Base-by-base conservation (phyloP, 75 land plant genomes). In the Ceratopteris richardii region DNA sequence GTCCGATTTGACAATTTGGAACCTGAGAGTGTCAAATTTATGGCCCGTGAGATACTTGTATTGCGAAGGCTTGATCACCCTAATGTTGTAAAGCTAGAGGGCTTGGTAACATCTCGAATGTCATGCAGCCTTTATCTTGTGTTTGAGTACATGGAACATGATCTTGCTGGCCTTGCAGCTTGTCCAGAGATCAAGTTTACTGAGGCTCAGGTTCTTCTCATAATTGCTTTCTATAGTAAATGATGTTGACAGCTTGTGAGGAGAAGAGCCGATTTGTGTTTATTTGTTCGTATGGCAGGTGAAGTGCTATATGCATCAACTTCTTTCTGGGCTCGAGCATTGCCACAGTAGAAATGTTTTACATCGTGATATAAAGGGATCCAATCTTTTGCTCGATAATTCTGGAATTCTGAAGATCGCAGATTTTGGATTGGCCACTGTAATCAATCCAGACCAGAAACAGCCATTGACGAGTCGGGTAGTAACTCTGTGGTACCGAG, bases 401-500 rank as follows among this genome's bases (percentile, higher is more conserved):
- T 54, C 68, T 25, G 88, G 88, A 27, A 71, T 70, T 31, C 58
- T 85, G 24, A 85, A 85, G 63, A 81, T 85, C 44, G 88, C 82
- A 14, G 89, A 86, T 62, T 86, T 86, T 76, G 89, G 89, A 0
- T 69, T 86, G 0, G 85, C 85, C 22, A 86, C 84, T 57, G 67
- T 65, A 37, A 76, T 56, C 24, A 58, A 68, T 51, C 85, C 82
- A 17, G 60, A 67, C 26, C 76, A 64, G 33, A 74, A 58, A 42
- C 77, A 69, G 14, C 80, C 81, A 10, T 50, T 85, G 9, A 86
- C 89, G 13, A 82, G 81, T 57, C 60, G 82, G 1, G 89, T 86
- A 16, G 89, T 86, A 54, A 85, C 88, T 20, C 71, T 85, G 17
- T 85, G 88, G 88, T 85, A 85, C 29, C 76, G 84, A n/a, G 77